Base-by-base conservation (phyloP, 257 asterid species). In the Petrea volubilis region DNA sequence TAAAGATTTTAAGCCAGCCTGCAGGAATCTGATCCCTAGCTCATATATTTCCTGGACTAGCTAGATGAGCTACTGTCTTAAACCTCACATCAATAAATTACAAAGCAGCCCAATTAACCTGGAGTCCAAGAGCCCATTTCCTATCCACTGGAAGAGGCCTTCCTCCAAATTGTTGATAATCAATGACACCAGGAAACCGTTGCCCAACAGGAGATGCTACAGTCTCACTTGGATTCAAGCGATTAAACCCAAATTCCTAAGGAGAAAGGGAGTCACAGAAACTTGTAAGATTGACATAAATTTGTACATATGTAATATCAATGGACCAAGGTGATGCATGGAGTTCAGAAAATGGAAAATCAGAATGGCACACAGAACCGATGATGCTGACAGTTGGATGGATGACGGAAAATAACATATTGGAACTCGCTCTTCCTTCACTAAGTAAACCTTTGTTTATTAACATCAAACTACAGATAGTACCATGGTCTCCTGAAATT, bases 51-150 rank as follows among this genome's bases (percentile, higher is more conserved):
- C 38, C 38, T 7, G 7, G 3, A 33, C n/a, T 2, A 33, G 38
- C 38, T 33, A 33, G 7, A 33, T n/a, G 3, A 33, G 3, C 38
- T 7, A 33, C 38, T 2, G 38, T 33, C 38, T 7, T 33, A 20
- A 47, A 18, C 60, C 20, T 70, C 60, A 27, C 17, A 2, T 44
- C 38, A 46, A 79, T 64, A 56, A 44, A 74, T 58, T 24, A 63
- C 8, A 59, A 52, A 38, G 71, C 59, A 68, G 52, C 27, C n/a
- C 47, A 80, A 78, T 82, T 47, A 79, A 90, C 98, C 97, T 93
- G 98, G 59, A 93, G 96, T 47, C 98, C 98, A 69, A 90, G 98
- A 65, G 97, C 96, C 98, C 98, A 93, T 85, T 90, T 90, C 75
- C 86, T 78, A 36, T 90, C 98, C 14, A 74, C 70, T 12, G 84